These are phyloP conservation scores for Phytophthora quininea DNA, from an alignment of 352 stramenopile genomes.

Conservation along the genomic window DNA sequence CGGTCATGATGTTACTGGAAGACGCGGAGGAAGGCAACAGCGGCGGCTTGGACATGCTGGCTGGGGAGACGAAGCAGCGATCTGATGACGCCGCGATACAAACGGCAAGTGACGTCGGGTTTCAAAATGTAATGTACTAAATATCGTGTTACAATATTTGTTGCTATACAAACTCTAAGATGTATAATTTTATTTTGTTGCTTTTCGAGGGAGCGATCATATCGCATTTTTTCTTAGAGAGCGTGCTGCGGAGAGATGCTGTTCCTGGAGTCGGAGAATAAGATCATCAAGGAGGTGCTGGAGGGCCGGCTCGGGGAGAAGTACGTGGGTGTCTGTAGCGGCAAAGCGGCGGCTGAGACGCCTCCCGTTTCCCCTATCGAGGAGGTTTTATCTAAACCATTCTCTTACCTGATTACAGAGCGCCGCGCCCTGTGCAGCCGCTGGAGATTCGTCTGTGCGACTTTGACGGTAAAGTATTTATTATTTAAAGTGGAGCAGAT, in stretches of 20 bases:
- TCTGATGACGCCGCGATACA: background rate
- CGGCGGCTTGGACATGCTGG: conserved; percentile 31
- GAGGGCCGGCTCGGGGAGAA: conserved; percentile 69
- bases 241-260: conserved; percentile 53
- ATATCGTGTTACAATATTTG: too few species aligned
- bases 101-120: too few species aligned
- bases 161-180: too few species aligned
- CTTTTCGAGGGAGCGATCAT: conserved; percentile 19
- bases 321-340: conserved; percentile 36
- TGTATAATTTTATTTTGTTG: too few species aligned
- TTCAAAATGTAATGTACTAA: too few species aligned
- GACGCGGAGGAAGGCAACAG: conserved; percentile 27
- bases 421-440: conserved; percentile 72
- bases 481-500: background rate
- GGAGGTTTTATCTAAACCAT: too few species aligned
- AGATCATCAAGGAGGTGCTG: conserved; percentile 89
- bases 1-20: conserved; percentile 20
- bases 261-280: conserved; percentile 88
- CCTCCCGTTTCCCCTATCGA: too few species aligned
- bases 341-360: too few species aligned
- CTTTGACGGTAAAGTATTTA: conserved; percentile 69
- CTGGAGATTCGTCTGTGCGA: conserved; percentile 84
- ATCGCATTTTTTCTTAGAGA: conserved; percentile 31
- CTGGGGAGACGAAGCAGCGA: conserved; percentile 17
- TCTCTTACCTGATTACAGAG: conserved; percentile 36